A percentile compares a stretch with the other conserved stretches of the same genome.
Evolutionary conservation across 1,139 yeast genomes (phyloP).

Genomic region (Saccharomyces hybrid): DNA sequence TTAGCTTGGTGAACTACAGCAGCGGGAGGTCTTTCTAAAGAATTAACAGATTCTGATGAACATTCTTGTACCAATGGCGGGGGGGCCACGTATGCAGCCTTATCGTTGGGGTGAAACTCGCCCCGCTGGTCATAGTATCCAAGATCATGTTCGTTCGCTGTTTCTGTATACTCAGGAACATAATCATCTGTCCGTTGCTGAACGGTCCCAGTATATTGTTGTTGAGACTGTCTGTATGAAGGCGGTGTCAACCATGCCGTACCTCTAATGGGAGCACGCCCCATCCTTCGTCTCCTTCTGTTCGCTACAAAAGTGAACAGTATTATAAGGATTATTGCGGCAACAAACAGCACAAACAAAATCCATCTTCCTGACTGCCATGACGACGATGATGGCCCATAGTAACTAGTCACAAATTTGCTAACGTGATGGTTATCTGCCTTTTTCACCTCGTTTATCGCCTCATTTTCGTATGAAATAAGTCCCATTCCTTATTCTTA

Average conservation of each 20-base stretch:
- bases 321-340: conserved; percentile 35
- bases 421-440: background rate
- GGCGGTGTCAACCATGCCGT: conserved; percentile 93
- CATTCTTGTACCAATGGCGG: conserved; percentile 7
- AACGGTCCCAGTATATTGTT: conserved; percentile 37
- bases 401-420: background rate
- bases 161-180: conserved; percentile 65
- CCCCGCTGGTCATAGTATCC: conserved; percentile 78
- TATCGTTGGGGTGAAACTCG: conserved; percentile 34
- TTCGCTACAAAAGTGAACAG: conserved; percentile 50
- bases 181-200: conserved; percentile 36
- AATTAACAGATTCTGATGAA: background rate
- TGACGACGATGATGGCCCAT: background rate
- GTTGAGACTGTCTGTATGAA: conserved; percentile 61
- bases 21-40: background rate
- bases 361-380: conserved; percentile 38
- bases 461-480: background rate
- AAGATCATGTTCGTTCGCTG: conserved; percentile 61
- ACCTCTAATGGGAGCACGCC: conserved; percentile 65
- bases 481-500: background rate
- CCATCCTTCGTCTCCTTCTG: conserved; percentile 49
- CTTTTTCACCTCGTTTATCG: background rate
- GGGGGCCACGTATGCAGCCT: conserved; percentile 8
- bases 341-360: conserved; percentile 38
- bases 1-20: background rate